These are phyloP conservation scores for Anthracocystis setariae DNA, from an alignment of 1,284 basidiomycete species.

Conservation along the genomic window DNA sequence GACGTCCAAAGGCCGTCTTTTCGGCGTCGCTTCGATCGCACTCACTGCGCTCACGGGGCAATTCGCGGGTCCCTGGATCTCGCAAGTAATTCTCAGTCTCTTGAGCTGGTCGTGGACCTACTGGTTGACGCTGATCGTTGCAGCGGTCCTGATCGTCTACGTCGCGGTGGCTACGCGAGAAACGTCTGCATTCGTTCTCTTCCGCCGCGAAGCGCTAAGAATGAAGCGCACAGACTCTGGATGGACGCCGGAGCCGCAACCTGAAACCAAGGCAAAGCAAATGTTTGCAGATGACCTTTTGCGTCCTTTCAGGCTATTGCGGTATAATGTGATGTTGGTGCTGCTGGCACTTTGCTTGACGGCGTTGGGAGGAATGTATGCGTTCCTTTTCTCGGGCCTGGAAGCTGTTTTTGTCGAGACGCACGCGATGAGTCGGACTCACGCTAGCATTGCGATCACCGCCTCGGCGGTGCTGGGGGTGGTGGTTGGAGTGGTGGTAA, in stretches of 20 bases:
- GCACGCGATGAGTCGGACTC: constrained; percentile 16
- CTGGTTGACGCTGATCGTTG: constrained; percentile 44
- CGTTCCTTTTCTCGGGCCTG: constrained; percentile 30
- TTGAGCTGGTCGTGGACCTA: constrained; percentile 50
- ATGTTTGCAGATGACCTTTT: constrained; percentile 21
- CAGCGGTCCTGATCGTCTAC: constrained; percentile 35
- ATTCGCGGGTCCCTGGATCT: constrained; percentile 51
- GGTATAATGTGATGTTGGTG: constrained; percentile 26
- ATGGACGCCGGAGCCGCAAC: constrained; percentile 51
- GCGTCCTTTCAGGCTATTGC: constrained; percentile 28
- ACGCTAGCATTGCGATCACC: constrained; percentile 19
- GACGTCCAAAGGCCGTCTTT: constrained; percentile 28
- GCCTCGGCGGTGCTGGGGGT: constrained; percentile 24
- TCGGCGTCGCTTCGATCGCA: constrained; percentile 21
- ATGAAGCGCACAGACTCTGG: constrained; percentile 20
- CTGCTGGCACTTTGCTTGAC: constrained; percentile 16
- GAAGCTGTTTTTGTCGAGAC: constrained; percentile 22
- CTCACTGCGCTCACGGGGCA: constrained; percentile 27
- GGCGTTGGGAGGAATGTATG: constrained; percentile 29
- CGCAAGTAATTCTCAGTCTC: constrained; percentile 24
- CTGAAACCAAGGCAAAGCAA: constrained; percentile 11
- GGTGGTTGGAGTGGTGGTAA: constrained; percentile 11
- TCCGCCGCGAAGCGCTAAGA: constrained; percentile 31
- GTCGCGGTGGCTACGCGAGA: constrained; percentile 30
- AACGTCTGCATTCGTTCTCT: constrained; percentile 32